Evolutionary conservation across 768 basidiomycete species (phyloP).

Genomic region (Hysterangium stoloniferum): DNA sequence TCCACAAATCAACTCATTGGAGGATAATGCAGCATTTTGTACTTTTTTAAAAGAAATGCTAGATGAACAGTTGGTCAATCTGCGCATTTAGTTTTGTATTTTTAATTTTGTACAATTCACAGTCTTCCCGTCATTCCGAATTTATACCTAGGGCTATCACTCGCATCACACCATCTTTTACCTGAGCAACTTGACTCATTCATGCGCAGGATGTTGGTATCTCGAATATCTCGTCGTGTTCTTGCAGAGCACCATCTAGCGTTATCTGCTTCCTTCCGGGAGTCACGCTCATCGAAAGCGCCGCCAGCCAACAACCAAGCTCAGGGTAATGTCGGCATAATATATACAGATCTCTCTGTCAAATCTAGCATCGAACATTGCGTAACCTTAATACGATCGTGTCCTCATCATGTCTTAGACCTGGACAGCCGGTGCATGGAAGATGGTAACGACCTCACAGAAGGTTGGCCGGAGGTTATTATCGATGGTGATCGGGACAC

Average conservation of each 20-base stretch:
- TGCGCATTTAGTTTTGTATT: slow-evolving; percentile 1
- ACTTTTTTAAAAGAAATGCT: slow-evolving; percentile 55
- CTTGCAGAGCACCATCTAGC: slow-evolving; percentile 86
- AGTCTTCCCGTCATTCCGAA: slow-evolving; percentile 77
- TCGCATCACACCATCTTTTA: slow-evolving; percentile 72
- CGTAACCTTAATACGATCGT: slow-evolving; percentile 42
- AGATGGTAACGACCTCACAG: slow-evolving; percentile 16
- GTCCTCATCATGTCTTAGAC: slow-evolving; percentile 39
- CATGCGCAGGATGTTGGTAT: slow-evolving; percentile 87
- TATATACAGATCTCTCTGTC: slow-evolving; percentile 68
- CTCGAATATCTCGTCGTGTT: slow-evolving; percentile 83
- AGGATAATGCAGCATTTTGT: slow-evolving; percentile 78
- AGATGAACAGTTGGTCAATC: slow-evolving; percentile 61
- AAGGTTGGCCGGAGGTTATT: slow-evolving; percentile 53
- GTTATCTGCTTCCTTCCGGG: slow-evolving; percentile 50
- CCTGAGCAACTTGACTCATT: slow-evolving; percentile 79
- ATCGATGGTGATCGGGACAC: slow-evolving; percentile 68
- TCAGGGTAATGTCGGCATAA: slow-evolving; percentile 61
- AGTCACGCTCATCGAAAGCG: slow-evolving; percentile 23
- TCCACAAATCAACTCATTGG: slow-evolving; percentile 60
- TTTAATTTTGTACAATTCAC: slow-evolving; percentile 6
- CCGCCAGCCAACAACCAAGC: slow-evolving; percentile 35
- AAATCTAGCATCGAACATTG: slow-evolving; percentile 68
- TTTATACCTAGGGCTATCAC: slow-evolving; percentile 72
- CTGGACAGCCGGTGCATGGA: slow-evolving; percentile 18